Conservation (phyloP, 2,329 filamentous ascomycete genomes). For the Sarocladium strictum region DNA sequence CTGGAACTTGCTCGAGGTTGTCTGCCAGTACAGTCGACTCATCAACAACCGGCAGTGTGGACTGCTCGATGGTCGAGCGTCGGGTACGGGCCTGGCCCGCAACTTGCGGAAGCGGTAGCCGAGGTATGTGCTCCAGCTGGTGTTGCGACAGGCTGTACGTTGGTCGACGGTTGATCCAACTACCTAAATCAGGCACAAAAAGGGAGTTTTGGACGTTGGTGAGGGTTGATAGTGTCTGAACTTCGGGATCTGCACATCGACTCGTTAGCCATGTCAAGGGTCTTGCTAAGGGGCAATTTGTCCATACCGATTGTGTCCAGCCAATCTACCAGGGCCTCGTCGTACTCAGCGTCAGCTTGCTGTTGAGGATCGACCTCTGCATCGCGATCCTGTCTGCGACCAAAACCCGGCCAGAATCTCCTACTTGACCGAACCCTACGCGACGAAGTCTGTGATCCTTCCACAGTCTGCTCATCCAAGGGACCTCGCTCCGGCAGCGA, state of each 20-base stretch:
- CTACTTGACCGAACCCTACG: neutral
- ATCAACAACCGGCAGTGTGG: neutral
- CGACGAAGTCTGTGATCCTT: slow-evolving; percentile 17
- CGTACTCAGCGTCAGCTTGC: slow-evolving; percentile 26
- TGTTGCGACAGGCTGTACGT: slow-evolving; percentile 66
- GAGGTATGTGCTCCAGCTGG: slow-evolving; percentile 13
- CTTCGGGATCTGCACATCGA: slow-evolving; percentile 67
- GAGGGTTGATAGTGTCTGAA: slow-evolving; percentile 74
- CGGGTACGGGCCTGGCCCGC: neutral
- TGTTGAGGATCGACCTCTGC: slow-evolving; percentile 1
- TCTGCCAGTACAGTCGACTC: neutral
- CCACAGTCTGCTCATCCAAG: neutral
- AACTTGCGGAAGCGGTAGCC: neutral
- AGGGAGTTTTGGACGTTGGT: slow-evolving; percentile 89
- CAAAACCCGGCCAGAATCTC: neutral
- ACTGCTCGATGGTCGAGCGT: neutral
- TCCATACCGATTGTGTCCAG: slow-evolving; percentile 33
- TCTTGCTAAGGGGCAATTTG: too few species aligned
- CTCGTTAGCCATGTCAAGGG: too few species aligned
- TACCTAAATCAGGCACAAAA: slow-evolving; percentile 76
- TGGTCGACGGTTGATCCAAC: slow-evolving; percentile 67
- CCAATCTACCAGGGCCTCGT: slow-evolving; percentile 33
- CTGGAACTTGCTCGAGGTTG: neutral
- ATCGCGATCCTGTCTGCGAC: neutral
- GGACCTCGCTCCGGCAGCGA: slow-evolving; percentile 20